Evolutionary conservation across 495 filamentous ascomycete genomes (phyloP), one percentile per base, ranked within the genome.

Genomic region (Cercophora samala): DNA sequence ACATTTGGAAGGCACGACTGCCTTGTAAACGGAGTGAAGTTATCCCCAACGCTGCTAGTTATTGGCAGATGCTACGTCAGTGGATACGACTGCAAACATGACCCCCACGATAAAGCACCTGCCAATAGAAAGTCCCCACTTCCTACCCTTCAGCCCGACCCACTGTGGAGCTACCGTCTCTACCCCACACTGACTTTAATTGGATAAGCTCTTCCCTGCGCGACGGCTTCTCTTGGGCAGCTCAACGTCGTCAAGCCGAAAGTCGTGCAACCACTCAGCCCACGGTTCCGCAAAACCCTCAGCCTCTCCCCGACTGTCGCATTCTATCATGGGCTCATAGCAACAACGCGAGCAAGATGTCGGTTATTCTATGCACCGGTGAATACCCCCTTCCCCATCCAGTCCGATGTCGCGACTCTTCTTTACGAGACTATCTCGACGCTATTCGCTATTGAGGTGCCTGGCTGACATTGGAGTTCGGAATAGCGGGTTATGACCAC

Each of bases 401-500:
- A 11, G 13, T 13, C 0, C 2, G 15, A 19, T 56, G 53, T 56
- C n/a, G 22, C 22, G 53, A 15, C n/a, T 22, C 53, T 56, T 19
- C 17, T 21, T n/a, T n/a, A n/a, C n/a, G 17, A 8, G 53, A 56
- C 53, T 46, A 46, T 46, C 11, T 56, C 53, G 22, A 4, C n/a
- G 53, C 1, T 21, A 1, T 18, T 24, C 25, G 19, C 26, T 64
- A 23, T 54, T 23, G 22, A 51, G 19, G 21, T 25, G 18, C 22
- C 26, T 29, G 8, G 46, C 52, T 56, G 37, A 46, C 66, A 23
- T 60, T 25, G 29, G 29, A 25, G 62, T 60, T 23, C 26, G 56
- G 46, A 52, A 76, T 79, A 92, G 95, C 95, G 78, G 96, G 95
- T 71, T 98, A 99, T 80, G 95, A 99, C 83, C 95, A 99, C 81